Evolutionary conservation across 2,329 filamentous ascomycete genomes (phyloP).

Genomic region (Diaporthe citri): DNA sequence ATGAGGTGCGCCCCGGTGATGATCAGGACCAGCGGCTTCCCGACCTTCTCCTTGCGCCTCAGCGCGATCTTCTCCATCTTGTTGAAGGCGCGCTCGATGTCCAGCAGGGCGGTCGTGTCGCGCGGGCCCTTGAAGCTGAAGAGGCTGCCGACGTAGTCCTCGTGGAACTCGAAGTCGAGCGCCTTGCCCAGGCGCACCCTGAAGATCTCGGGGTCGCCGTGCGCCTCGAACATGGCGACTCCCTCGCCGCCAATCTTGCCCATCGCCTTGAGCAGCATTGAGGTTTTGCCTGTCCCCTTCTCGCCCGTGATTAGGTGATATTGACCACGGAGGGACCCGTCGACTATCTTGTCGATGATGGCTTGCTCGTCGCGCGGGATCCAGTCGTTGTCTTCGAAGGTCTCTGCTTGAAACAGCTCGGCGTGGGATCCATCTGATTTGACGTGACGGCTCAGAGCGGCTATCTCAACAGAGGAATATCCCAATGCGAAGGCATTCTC

Average conservation of each 20-base stretch:
- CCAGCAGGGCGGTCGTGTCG: conserved; percentile 86
- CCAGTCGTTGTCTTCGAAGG: conserved; percentile 75
- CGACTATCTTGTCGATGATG: conserved; percentile 85
- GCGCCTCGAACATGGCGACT: conserved; percentile 95
- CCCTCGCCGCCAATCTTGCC: conserved; percentile 89
- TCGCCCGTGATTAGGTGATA: conserved; percentile 95
- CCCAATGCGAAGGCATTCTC: conserved; percentile 90
- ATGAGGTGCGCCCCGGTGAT: conserved; percentile 96
- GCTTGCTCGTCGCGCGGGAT: conserved; percentile 85
- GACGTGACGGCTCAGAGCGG: conserved; percentile 72
- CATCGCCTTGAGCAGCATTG: conserved; percentile 97
- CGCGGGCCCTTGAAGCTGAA: conserved; percentile 94
- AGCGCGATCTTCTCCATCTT: conserved; percentile 97
- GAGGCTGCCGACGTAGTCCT: conserved; percentile 96
- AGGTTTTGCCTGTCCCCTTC: conserved; percentile 96
- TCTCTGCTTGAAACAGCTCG: conserved; percentile 34
- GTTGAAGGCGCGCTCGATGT: conserved; percentile 97
- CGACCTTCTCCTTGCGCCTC: conserved; percentile 70
- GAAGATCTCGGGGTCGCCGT: conserved; percentile 95
- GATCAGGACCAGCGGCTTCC: conserved; percentile 86
- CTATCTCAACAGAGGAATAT: conserved; percentile 89
- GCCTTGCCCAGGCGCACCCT: conserved; percentile 92
- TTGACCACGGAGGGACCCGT: conserved; percentile 79
- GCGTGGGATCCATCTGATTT: conserved; percentile 51
- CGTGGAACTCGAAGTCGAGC: conserved; percentile 95